These are phyloP conservation scores for Lactarius hatsudake DNA, from an alignment of 768 basidiomycete genomes.

Conservation along the genomic window DNA sequence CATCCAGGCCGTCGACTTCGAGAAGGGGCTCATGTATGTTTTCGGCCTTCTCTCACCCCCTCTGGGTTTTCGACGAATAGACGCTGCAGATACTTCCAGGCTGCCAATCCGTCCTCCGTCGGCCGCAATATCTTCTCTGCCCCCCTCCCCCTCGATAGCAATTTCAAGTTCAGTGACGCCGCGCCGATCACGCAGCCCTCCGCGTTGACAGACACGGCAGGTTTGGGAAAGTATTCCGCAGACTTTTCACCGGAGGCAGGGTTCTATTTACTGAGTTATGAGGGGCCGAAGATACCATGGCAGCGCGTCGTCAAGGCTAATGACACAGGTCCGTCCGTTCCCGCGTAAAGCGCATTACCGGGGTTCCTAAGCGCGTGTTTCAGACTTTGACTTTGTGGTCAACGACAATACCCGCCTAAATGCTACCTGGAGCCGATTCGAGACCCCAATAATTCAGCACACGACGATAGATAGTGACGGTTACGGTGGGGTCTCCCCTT, in stretches of 20 bases:
- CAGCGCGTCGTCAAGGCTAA: conserved; percentile 69
- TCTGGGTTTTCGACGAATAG: neutral
- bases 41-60: neutral
- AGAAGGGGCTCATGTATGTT: conserved; percentile 69
- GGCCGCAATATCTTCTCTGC: conserved; percentile 84
- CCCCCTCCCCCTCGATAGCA: conserved; percentile 54
- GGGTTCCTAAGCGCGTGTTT: neutral
- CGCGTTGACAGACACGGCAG: conserved; percentile 50
- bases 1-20: conserved; percentile 68
- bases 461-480: conserved; percentile 79
- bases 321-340: conserved; percentile 40
- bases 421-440: conserved; percentile 62
- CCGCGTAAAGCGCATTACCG: neutral
- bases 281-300: conserved; percentile 83
- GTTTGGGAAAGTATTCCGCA: conserved; percentile 58
- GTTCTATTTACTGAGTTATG: conserved; percentile 78
- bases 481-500: conserved; percentile 46
- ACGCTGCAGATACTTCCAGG: conserved; percentile 74
- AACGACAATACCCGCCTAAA: conserved; percentile 68
- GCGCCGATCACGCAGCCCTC: conserved; percentile 39
- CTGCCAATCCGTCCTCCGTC: conserved; percentile 76
- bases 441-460: conserved; percentile 64
- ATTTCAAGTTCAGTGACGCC: conserved; percentile 27
- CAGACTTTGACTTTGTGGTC: conserved; percentile 64
- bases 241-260: conserved; percentile 84